phyloP scores from a whole-genome alignment of 1,284 basidiomycete genomes.

The Cutaneotrichosporon sp. region DNA sequence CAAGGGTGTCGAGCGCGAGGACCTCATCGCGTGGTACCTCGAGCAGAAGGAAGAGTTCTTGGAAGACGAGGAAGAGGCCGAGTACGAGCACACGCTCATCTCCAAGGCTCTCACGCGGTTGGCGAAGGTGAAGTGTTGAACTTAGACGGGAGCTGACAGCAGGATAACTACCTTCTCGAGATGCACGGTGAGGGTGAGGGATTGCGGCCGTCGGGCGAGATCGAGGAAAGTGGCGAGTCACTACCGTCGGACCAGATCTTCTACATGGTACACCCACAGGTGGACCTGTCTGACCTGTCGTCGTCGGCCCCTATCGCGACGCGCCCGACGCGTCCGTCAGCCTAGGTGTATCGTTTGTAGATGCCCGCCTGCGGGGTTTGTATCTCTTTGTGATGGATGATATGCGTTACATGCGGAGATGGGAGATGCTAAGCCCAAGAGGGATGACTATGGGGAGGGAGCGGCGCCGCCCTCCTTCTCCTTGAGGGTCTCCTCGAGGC shows the following conservation, averaged over 20 bases:
- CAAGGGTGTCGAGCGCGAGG: constrained; percentile 77
- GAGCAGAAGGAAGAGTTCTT: constrained; percentile 83
- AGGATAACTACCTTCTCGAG: constrained; percentile 84
- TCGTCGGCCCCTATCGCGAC: constrained; percentile 33
- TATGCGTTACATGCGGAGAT: constrained; percentile 27
- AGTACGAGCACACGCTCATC: constrained; percentile 86
- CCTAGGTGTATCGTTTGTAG: background rate
- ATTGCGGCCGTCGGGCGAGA: constrained; percentile 59
- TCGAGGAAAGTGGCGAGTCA: constrained; percentile 34
- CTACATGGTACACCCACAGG: constrained; percentile 53
- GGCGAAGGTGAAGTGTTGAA: constrained; percentile 57
- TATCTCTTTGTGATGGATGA: constrained; percentile 21
- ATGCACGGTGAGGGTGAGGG: constrained; percentile 77
- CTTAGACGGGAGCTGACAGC: background rate
- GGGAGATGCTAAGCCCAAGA: constrained; percentile 12
- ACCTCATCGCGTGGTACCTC: constrained; percentile 94
- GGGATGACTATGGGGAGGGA: constrained; percentile 13
- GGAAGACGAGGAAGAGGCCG: constrained; percentile 81
- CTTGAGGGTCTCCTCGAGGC: constrained; percentile 49
- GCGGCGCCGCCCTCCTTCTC: constrained; percentile 25
- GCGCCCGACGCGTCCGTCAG: background rate
- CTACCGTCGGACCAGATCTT: constrained; percentile 40
- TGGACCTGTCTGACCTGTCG: constrained; percentile 52
- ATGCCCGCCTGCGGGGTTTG: constrained; percentile 3
- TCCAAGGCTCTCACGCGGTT: constrained; percentile 85